phyloP scores from a whole-genome alignment of 2,329 filamentous ascomycete species.

The Trichoderma simmonsii region DNA sequence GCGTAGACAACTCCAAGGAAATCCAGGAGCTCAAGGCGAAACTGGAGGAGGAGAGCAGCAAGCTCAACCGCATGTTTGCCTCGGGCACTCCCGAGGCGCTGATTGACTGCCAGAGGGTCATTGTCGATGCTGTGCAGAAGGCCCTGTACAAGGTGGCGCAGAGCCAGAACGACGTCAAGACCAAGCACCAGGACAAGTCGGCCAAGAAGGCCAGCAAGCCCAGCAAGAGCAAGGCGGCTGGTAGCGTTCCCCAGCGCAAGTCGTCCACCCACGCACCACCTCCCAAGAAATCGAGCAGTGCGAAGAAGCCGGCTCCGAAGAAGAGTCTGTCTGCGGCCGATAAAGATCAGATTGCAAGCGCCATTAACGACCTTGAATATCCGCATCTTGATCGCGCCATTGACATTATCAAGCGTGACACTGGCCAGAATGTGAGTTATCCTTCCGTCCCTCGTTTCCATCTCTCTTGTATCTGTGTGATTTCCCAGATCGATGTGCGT shows the following conservation, averaged over 20 bases:
- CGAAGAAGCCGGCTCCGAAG: slow-evolving; percentile 45
- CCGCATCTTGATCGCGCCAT: slow-evolving; percentile 77
- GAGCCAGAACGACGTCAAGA: slow-evolving; percentile 51
- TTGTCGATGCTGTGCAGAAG: slow-evolving; percentile 64
- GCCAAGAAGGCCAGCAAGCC: slow-evolving; percentile 52
- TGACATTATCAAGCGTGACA: slow-evolving; percentile 86
- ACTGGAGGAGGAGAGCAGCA: slow-evolving; percentile 54
- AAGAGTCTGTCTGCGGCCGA: slow-evolving; percentile 69
- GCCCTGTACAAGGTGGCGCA: slow-evolving; percentile 72
- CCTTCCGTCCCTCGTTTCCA: not conserved
- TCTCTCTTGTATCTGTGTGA: not conserved
- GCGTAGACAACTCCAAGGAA: slow-evolving; percentile 39
- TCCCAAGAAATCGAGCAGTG: slow-evolving; percentile 36
- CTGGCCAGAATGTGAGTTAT: slow-evolving; percentile 63
- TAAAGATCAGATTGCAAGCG: slow-evolving; percentile 86
- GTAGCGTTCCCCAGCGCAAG: slow-evolving; percentile 42
- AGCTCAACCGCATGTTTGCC: slow-evolving; percentile 51
- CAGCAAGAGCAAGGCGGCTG: slow-evolving; percentile 51
- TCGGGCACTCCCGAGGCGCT: slow-evolving; percentile 51
- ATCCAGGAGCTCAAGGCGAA: slow-evolving; percentile 53
- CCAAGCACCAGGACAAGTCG: slow-evolving; percentile 55
- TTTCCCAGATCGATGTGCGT: not conserved
- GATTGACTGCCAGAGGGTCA: slow-evolving; percentile 56
- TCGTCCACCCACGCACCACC: slow-evolving; percentile 32
- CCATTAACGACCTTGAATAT: slow-evolving; percentile 76